Evolutionary conservation across 495 filamentous ascomycete genomes (phyloP), one percentile per base, ranked within the genome.

Genomic region (Emericellopsis terricola): DNA sequence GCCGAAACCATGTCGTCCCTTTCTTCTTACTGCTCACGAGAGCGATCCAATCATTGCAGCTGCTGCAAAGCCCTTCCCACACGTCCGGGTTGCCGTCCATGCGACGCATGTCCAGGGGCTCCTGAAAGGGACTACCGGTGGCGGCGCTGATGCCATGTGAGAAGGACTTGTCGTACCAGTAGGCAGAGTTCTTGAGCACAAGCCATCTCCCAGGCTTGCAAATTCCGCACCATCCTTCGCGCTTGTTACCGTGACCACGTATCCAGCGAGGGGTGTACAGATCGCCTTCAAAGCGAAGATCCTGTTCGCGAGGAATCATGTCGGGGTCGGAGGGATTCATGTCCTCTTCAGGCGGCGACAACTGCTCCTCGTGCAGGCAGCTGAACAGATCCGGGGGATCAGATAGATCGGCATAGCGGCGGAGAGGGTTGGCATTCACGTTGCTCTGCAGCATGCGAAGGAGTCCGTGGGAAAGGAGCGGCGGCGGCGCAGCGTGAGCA

Each of bases 161-260:
- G 49, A 84, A 85, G 37, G 68, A 75, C 51, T 83, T 85, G 56
- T 85, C 79, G 48, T 85, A 85, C 79, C 79, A 85, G 53, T 79
- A 85, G 8, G 78, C 79, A 38, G 73, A 79, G 51, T 84, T 85
- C 59, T 85, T 85, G 35, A 85, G 53, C 13, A 82, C 79, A 9
- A 84, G 62, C 79, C 79, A 85, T 28, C 79, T 64, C 4, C 79
- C 79, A 3, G 78, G 79, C 46, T 80, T 81, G 56, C 79, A 85
- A 44, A 83, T 77, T 9, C 78, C 80, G 39, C 79, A 85, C 80
- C 80, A 85, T 4, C 80, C 79, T 51, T 85, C 80, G 20, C 79
- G 71, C 56, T 81, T 81, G 55, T 81, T 81, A 10, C 80, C 79
- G 41, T 79, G 73, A 13, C 78, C 79, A 24, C 79, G 74, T 15